A percentile compares a stretch with the other conserved stretches of the same genome.
These are phyloP conservation scores for Chrysanthemum seticuspe DNA, from an alignment of 129 eudicot species.

Conservation along the genomic window DNA sequence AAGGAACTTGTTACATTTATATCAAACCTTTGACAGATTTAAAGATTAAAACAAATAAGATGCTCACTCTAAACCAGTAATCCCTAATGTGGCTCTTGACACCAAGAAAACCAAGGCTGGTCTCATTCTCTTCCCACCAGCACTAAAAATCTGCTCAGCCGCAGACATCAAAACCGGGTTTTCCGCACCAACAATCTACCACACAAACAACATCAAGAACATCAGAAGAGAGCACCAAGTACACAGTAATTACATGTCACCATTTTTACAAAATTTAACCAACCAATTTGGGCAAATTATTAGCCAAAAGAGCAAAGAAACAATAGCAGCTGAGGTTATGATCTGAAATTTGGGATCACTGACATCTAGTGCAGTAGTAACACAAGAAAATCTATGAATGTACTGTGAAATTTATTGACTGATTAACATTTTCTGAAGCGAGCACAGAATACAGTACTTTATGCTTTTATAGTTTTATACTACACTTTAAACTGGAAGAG, in stretches of 20 bases:
- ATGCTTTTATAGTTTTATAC: not conserved
- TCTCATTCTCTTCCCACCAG: slow-evolving; percentile 98
- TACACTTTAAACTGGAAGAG: too few relatives aligned
- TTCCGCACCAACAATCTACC: slow-evolving; percentile 98
- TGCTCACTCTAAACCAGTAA: slow-evolving; percentile 75
- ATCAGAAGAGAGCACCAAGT: not conserved
- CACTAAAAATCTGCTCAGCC: slow-evolving; percentile 95
- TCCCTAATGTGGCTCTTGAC: slow-evolving; percentile 80
- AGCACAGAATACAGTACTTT: not conserved
- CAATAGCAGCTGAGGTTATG: too few relatives aligned
- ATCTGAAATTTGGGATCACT: not conserved
- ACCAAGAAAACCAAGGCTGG: slow-evolving; percentile 93
- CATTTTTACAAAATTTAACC: not conserved
- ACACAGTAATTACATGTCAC: not conserved
- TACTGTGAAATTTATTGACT: not conserved
- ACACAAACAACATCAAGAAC: slow-evolving; percentile 28
- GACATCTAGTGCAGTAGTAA: not conserved
- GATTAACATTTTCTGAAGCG: not conserved
- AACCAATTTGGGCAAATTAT: not conserved
- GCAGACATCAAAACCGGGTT: slow-evolving; percentile 91
- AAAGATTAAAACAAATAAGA: slow-evolving; percentile 12
- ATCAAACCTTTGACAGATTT: not conserved
- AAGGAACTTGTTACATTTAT: not conserved
- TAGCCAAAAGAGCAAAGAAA: slow-evolving; percentile 1
- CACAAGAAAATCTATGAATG: not conserved